Percentiles rank a stretch among this genome's conserved stretches.
Evolutionary conservation across 345 rosid species (phyloP).

Genomic region (Aquilaria yunnanensis): DNA sequence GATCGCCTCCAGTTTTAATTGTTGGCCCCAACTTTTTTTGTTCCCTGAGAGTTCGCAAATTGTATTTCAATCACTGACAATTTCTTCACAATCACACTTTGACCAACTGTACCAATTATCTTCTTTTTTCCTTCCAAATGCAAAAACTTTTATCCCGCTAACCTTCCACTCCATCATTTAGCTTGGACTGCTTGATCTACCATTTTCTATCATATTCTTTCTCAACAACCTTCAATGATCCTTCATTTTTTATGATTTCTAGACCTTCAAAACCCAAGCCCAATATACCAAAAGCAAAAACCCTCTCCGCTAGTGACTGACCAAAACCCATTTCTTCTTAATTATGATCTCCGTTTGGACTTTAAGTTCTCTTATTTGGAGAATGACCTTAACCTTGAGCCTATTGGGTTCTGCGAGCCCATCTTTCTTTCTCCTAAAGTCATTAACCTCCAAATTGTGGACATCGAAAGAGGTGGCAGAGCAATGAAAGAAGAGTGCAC

Average conservation of each 20-base stretch:
- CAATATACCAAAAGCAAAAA: slow-evolving; percentile 11
- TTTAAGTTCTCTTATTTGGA: slow-evolving; percentile 80
- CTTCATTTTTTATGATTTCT: slow-evolving; percentile 21
- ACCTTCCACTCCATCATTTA: slow-evolving; percentile 3
- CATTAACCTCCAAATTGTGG: too few species aligned
- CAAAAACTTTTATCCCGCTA: not conserved
- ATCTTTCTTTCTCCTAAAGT: too few species aligned
- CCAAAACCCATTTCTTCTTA: slow-evolving; percentile 16
- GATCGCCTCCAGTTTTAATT: too few species aligned
- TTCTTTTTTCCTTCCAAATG: slow-evolving; percentile 4
- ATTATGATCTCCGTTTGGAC: slow-evolving; percentile 74
- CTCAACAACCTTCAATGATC: slow-evolving; percentile 27
- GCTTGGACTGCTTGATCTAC: not conserved
- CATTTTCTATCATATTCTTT: slow-evolving; percentile 7
- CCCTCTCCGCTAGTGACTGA: slow-evolving; percentile 2
- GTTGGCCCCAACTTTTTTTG: too few species aligned
- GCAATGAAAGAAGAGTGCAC: too few species aligned
- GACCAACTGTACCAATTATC: too few species aligned
- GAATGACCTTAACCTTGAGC: slow-evolving; percentile 42
- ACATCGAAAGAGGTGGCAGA: too few species aligned
- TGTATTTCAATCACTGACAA: too few species aligned
- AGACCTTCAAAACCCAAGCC: slow-evolving; percentile 16
- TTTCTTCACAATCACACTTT: too few species aligned
- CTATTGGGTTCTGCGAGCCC: slow-evolving; percentile 80
- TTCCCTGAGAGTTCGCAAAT: too few species aligned